phyloP scores from a whole-genome alignment of 2,329 filamentous ascomycete species.

The Fusarium transvaalense region DNA sequence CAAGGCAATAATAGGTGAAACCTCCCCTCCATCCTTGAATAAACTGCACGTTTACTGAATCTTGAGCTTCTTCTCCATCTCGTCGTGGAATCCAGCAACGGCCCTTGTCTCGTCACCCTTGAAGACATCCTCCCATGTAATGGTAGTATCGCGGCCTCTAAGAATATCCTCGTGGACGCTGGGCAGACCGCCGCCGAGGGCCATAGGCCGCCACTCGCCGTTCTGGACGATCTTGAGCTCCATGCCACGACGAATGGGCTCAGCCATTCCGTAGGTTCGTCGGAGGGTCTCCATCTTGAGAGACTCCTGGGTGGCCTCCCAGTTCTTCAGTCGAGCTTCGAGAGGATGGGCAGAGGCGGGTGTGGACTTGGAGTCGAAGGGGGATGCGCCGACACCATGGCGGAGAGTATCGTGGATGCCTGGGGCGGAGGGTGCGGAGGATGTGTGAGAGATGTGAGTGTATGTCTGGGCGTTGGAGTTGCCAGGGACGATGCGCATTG shows the following conservation, averaged over 20 bases:
- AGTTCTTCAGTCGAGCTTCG: slow-evolving; percentile 87
- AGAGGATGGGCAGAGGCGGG: slow-evolving; percentile 83
- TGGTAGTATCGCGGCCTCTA: slow-evolving; percentile 78
- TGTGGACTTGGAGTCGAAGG: slow-evolving; percentile 60
- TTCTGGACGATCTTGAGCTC: slow-evolving; percentile 89
- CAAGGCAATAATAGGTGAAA: slow-evolving; percentile 22
- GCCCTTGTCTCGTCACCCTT: slow-evolving; percentile 80
- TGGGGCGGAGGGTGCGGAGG: slow-evolving; percentile 87
- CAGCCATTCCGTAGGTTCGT: slow-evolving; percentile 89
- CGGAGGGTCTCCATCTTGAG: slow-evolving; percentile 91
- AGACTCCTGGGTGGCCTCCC: slow-evolving; percentile 88
- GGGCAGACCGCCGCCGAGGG: slow-evolving; percentile 69
- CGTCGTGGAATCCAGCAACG: slow-evolving; percentile 82
- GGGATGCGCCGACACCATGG: slow-evolving; percentile 78
- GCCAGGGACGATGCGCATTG: slow-evolving; percentile 88
- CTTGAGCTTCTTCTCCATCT: slow-evolving; percentile 93
- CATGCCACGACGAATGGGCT: slow-evolving; percentile 94
- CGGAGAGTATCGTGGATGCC: slow-evolving; percentile 95
- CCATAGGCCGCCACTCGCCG: slow-evolving; percentile 82
- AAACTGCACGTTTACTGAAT: slow-evolving; percentile 62
- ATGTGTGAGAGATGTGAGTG: slow-evolving; percentile 70
- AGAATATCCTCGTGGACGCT: slow-evolving; percentile 92
- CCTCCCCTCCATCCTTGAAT: not conserved
- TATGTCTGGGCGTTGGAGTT: slow-evolving; percentile 74
- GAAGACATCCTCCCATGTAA: slow-evolving; percentile 96